Base-by-base conservation (phyloP, 2,329 filamentous ascomycete genomes). In the Pestalotiopsis sp. region DNA sequence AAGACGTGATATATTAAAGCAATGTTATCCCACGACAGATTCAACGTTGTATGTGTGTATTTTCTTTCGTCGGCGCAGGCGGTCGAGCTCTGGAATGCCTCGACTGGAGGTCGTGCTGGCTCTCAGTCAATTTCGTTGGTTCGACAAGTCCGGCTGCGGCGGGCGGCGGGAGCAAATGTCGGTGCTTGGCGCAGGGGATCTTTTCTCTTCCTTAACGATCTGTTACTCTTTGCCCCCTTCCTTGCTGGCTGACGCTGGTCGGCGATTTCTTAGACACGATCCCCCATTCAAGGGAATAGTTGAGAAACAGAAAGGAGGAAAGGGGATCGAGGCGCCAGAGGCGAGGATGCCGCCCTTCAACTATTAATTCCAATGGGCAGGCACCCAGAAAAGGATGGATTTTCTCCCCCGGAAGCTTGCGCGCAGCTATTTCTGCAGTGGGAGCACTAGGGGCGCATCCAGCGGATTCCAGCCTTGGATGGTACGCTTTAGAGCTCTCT, bases 401-500 rank as follows among this genome's bases (percentile, higher is more conserved):
- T 31, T n/a, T 52, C 45, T n/a, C 17, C 45, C n/a, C 45, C 17
- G 45, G 20, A 52, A 52, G 45, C 45, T 52, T 52, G 45, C 45
- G 45, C 45, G 45, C 45, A 52, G 45, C 45, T 52, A 52, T 52
- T 52, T 17, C 45, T 52, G 45, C 45, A 52, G 45, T 52, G 45
- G 45, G 45, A 52, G 45, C 45, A 52, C 45, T 52, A 52, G 45
- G 45, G 45, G 45, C 45, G 17, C 17, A n/a, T 52, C 45, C 45
- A 52, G 14, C 59, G 38, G 31, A 52, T 17, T 17, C 56, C 56
- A 58, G 14, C 59, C 36, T 61, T 20, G 25, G 17, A 38, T 61
- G 59, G 59, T 61, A 12, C 59, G 9, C 59, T 27, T 61, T 61
- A 61, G 59, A 36, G 17, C 59, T 61, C 14, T 39, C 31, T 61